Evolutionary conservation across 257 asterid species (phyloP), one percentile per base, ranked within the genome.

Genomic region (Misopates orontium): DNA sequence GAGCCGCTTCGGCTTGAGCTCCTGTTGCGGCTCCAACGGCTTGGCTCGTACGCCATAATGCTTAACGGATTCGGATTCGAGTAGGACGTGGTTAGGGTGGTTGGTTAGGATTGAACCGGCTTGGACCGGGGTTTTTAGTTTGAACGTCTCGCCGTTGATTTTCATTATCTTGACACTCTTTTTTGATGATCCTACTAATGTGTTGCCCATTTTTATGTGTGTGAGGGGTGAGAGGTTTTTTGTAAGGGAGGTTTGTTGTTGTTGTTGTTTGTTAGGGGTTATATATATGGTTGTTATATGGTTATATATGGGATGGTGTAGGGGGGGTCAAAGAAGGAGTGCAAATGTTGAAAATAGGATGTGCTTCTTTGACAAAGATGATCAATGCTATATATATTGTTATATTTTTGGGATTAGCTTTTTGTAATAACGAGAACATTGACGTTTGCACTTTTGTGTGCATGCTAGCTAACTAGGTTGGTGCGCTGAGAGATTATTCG

Each of bases 11-110:
- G 93, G 75, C 71, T 88, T 86, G 64, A 91, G 87, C 71, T 88
- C 93, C 75, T 73, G 76, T 16, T 83, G 87, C 10, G 89, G 91
- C 73, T 88, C 98, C 67, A 91, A 44, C 53, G 98, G 94, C 72
- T 86, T 86, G 55, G 98, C 95, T 55, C 94, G 79, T 3, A 82
- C 64, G 8, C 98, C 98, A 67, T 71, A 84, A 68, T 88, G 94
- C 76, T 91, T 88, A 4, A 91, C 96, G 9, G 93, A 76, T 73
- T 91, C 95, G 10, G 98, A 86, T 48, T 91, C 98, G 10, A 91
- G 62, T 64, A 91, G 17, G 0, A 83, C 96, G 17, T 75, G 75
- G 1, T 91, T 90, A 20, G 98, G 98, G 60, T 85, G 69, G 19
- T 74, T 60, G 11, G 77, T 82, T 19, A 86, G 10, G 0, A 88